Evolutionary conservation across 495 filamentous ascomycete species (phyloP).

Genomic region (Aspergillus leporis): DNA sequence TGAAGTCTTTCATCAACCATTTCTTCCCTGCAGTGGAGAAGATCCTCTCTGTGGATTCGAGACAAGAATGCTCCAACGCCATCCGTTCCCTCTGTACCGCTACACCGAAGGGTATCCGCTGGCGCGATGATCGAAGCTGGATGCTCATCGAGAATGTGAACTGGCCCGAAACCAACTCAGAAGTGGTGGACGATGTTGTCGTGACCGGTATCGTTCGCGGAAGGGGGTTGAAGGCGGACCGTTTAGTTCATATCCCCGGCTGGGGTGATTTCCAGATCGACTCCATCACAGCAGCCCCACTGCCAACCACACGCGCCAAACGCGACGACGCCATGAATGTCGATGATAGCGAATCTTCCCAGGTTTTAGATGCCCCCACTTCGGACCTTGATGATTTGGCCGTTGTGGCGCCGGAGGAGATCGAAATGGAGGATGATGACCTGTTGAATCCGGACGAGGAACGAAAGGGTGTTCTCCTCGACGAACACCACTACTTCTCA

Average conservation of each 20-base stretch:
- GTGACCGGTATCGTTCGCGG: conserved; percentile 89
- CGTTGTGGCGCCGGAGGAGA: conserved; percentile 81
- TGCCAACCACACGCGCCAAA: conserved; percentile 53
- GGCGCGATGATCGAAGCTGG: conserved; percentile 94
- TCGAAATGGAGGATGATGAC: conserved; percentile 71
- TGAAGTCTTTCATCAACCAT: conserved; percentile 88
- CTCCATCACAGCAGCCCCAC: conserved; percentile 73
- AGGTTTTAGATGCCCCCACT: conserved; percentile 66
- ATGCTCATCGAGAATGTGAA: conserved; percentile 83
- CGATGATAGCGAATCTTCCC: conserved; percentile 52
- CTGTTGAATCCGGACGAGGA: conserved; percentile 56
- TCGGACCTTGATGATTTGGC: conserved; percentile 79
- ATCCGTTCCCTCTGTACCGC: conserved; percentile 87
- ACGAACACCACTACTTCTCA: conserved; percentile 97
- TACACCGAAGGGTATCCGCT: conserved; percentile 85
- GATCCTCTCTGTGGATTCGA: conserved; percentile 78
- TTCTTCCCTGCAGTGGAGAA: conserved; percentile 91
- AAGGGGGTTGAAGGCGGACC: conserved; percentile 81
- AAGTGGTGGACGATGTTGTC: conserved; percentile 56
- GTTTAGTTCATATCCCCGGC: conserved; percentile 86
- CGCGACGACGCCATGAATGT: conserved; percentile 69
- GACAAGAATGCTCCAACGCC: conserved; percentile 85
- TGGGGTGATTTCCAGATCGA: conserved; percentile 96
- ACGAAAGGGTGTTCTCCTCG: conserved; percentile 81
- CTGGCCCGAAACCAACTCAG: conserved; percentile 57